These are phyloP conservation scores for Colletotrichum somersetense DNA, from an alignment of 2,329 filamentous ascomycete species.

Conservation along the genomic window DNA sequence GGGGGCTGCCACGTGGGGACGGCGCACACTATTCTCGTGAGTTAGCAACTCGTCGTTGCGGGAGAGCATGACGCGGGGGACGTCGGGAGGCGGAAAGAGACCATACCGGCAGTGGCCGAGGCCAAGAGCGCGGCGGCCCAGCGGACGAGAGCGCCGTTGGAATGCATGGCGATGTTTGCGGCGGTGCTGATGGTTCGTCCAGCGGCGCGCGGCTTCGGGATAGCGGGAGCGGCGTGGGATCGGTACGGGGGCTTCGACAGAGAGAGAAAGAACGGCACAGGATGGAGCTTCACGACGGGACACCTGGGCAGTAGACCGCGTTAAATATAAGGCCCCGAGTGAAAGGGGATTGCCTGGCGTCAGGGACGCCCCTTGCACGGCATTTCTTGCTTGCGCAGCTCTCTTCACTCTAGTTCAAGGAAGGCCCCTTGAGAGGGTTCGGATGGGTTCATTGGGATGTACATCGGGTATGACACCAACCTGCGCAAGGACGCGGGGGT, in stretches of 20 bases:
- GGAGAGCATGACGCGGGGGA: no score
- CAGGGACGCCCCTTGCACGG: slow-evolving; percentile 22
- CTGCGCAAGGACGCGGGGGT: slow-evolving; percentile 18
- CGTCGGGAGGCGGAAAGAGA: neutral
- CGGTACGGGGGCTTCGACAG: neutral
- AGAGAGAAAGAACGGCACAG: neutral
- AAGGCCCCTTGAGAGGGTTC: slow-evolving; percentile 18
- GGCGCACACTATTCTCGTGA: slow-evolving; percentile 27
- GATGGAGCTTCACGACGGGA: neutral
- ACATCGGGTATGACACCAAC: slow-evolving; percentile 18
- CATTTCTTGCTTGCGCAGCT: neutral
- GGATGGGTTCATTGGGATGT: slow-evolving; percentile 31
- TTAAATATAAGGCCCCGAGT: slow-evolving; percentile 24
- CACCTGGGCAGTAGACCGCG: neutral
- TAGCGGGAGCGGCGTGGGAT: neutral
- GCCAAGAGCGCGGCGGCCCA: slow-evolving; percentile 35
- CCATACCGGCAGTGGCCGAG: slow-evolving; percentile 27
- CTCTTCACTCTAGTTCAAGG: neutral
- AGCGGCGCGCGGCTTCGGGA: no score
- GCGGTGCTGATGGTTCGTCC: neutral
- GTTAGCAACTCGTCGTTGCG: neutral
- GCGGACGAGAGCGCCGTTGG: slow-evolving; percentile 14
- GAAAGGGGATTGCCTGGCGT: slow-evolving; percentile 14
- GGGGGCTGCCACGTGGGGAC: slow-evolving; percentile 28
- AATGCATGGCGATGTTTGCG: slow-evolving; percentile 10